These are phyloP conservation scores for Kuraishia piskuri DNA, from an alignment of 805 yeast genomes.

Conservation along the genomic window DNA sequence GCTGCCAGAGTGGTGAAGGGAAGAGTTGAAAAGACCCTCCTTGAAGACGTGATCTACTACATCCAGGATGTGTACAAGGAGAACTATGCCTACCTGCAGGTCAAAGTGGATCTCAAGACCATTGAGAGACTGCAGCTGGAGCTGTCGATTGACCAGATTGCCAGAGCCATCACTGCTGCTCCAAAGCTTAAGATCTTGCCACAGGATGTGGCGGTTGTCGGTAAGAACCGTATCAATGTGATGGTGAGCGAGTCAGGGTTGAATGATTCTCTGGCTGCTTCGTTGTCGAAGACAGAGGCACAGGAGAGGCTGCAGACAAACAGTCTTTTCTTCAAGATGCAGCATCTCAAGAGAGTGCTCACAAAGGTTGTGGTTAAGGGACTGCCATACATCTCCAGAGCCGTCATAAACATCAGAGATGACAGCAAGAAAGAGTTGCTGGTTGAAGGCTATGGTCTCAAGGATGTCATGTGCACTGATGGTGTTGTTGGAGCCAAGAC, in stretches of 20 bases:
- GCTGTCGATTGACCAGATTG: constrained; percentile 77
- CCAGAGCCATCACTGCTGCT: constrained; percentile 70
- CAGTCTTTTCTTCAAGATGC: constrained; percentile 79
- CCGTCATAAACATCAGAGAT: constrained; percentile 89
- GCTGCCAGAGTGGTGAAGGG: constrained; percentile 99
- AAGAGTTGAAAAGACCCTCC: constrained; percentile 83
- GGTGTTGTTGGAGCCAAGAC: constrained; percentile 90
- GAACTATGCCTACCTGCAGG: constrained; percentile 66
- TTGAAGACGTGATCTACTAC: constrained; percentile 79
- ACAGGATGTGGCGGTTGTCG: constrained; percentile 60
- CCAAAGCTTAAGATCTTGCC: constrained; percentile 81
- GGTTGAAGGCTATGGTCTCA: constrained; percentile 96
- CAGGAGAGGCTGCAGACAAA: constrained; percentile 28
- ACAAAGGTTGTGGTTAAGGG: constrained; percentile 93
- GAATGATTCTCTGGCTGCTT: constrained; percentile 23
- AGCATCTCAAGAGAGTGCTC: constrained; percentile 74
- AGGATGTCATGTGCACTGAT: constrained; percentile 95
- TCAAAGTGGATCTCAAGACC: constrained; percentile 74
- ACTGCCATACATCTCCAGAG: constrained; percentile 82
- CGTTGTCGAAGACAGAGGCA: constrained; percentile 27
- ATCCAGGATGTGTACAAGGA: constrained; percentile 92
- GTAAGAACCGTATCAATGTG: constrained; percentile 60
- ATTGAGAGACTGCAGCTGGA: constrained; percentile 89
- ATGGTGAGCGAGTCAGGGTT: constrained; percentile 40
- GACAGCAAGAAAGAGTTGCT: constrained; percentile 81